phyloP scores from a whole-genome alignment of 163 green algal genomes.

The Coccomyxa subellipsoidea region DNA sequence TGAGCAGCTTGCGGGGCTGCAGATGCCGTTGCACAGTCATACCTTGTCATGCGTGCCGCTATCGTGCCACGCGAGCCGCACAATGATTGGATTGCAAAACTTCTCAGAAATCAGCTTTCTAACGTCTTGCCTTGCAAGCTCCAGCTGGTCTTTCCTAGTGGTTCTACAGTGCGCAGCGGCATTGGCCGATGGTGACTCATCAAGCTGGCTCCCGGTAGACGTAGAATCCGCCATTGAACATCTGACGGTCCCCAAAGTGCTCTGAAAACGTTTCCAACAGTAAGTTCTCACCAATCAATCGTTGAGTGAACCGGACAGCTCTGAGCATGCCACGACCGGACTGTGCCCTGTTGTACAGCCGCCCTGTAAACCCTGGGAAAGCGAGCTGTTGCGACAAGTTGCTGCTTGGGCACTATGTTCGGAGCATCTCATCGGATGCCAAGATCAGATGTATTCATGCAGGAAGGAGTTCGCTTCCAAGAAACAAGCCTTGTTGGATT shows the following conservation, averaged over 20 bases:
- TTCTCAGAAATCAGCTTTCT: conserved; percentile 20
- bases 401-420: no score
- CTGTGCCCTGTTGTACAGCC: background rate
- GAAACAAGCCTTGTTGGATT: no score
- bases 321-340: background rate
- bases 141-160: conserved; percentile 24
- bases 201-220: background rate
- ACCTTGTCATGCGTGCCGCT: conserved; percentile 79
- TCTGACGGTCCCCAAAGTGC: background rate
- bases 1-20: no score
- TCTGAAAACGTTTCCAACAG: background rate
- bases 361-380: background rate
- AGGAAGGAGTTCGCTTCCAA: no score
- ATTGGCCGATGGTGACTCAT: background rate
- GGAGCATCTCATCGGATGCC: no score
- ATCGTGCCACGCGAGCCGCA: conserved; percentile 75
- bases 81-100: conserved; percentile 30
- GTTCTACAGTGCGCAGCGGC: background rate
- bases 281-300: background rate
- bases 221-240: background rate
- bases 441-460: no score
- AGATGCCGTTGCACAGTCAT: no score
- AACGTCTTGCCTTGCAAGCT: conserved; percentile 19
- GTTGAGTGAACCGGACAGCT: background rate
- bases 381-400: no score